Percentiles rank a stretch among this genome's conserved stretches.
Evolutionary conservation across 768 basidiomycete genomes (phyloP).

Genomic region (Termitomyces sp.): DNA sequence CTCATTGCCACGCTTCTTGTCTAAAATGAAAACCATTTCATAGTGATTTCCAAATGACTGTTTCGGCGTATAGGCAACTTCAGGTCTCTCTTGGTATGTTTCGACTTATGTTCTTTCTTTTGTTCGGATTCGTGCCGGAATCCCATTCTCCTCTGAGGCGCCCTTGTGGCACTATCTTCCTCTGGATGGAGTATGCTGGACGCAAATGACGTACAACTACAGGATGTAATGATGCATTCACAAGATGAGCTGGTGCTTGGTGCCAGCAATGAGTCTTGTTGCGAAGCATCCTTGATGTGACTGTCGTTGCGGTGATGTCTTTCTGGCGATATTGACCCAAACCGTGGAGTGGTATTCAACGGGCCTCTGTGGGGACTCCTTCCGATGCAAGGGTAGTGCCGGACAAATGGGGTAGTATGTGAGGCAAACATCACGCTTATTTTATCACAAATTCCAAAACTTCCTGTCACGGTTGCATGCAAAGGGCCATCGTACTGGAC

Average conservation of each 20-base stretch:
- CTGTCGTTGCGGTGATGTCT: not conserved
- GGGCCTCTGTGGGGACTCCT: slow-evolving; percentile 79
- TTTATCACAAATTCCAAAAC: not conserved
- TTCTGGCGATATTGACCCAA: slow-evolving; percentile 19
- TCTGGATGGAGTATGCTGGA: slow-evolving; percentile 14
- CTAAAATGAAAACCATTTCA: not conserved
- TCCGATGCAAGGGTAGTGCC: slow-evolving; percentile 72
- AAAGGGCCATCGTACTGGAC: not conserved
- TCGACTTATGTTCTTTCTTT: not conserved
- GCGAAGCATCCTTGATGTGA: slow-evolving; percentile 7
- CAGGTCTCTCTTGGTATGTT: not conserved
- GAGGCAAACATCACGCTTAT: slow-evolving; percentile 56
- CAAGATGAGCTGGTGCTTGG: slow-evolving; percentile 13
- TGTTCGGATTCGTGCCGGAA: slow-evolving; percentile 3
- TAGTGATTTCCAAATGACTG: not conserved
- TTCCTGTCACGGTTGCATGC: not conserved
- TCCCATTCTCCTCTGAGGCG: slow-evolving; percentile 14
- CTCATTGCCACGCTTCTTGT: not conserved
- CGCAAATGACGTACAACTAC: not conserved
- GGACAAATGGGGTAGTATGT: slow-evolving; percentile 75
- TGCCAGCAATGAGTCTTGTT: slow-evolving; percentile 9
- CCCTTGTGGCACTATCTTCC: slow-evolving; percentile 14
- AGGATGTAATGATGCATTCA: slow-evolving; percentile 14
- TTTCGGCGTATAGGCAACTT: not conserved
- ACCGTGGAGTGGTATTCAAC: slow-evolving; percentile 48